Evolutionary conservation across 2,329 filamentous ascomycete genomes (phyloP).

Genomic region (Aureobasidium sp.): DNA sequence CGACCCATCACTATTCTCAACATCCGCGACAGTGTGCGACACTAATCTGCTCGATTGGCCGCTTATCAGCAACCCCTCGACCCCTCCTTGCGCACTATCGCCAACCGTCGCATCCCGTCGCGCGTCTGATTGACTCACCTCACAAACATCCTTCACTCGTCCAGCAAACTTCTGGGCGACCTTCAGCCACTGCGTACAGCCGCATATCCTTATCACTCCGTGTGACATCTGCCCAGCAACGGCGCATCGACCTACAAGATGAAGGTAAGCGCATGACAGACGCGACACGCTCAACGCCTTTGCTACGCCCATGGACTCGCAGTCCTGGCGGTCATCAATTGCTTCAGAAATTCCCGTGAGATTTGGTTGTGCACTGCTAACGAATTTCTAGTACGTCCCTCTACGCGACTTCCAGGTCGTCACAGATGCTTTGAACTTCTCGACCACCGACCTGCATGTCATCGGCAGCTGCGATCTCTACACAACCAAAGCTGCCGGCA

Average conservation of each 20-base stretch:
- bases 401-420: slow-evolving; percentile 86
- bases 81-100: background rate
- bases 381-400: slow-evolving; percentile 67
- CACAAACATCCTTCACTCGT: background rate
- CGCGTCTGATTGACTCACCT: background rate
- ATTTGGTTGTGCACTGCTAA: background rate
- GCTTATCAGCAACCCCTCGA: background rate
- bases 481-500: slow-evolving; percentile 90
- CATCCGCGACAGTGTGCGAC: background rate
- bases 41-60: background rate
- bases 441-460: slow-evolving; percentile 85
- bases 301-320: background rate
- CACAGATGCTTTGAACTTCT: slow-evolving; percentile 89
- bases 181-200: background rate
- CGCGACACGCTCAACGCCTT: background rate
- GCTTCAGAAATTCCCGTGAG: background rate
- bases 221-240: background rate
- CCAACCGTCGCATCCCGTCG: slow-evolving; percentile 3
- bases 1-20: background rate
- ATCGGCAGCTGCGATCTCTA: slow-evolving; percentile 93
- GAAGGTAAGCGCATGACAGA: slow-evolving; percentile 15
- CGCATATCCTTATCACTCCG: background rate
- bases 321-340: background rate
- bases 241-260: slow-evolving; percentile 5
- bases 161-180: background rate